These are phyloP conservation scores for Casaregolazyma suthepensis DNA, from an alignment of 1,139 yeast species.

Conservation along the genomic window DNA sequence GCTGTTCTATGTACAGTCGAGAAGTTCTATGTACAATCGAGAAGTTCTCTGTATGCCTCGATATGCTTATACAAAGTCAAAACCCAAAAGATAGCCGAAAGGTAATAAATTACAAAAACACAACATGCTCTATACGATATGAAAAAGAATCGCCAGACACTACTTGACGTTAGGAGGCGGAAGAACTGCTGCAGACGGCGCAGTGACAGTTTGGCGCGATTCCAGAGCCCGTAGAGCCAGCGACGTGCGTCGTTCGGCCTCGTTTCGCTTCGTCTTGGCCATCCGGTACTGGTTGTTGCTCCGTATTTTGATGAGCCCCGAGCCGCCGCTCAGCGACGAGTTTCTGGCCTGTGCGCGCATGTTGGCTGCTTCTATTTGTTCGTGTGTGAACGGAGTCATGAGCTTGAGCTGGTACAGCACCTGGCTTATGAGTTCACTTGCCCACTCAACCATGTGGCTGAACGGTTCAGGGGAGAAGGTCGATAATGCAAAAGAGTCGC, in stretches of 20 bases:
- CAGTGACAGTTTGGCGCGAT: constrained; percentile 32
- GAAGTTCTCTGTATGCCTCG: not conserved
- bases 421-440: constrained; percentile 12
- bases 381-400: constrained; percentile 17
- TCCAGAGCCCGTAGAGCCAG: constrained; percentile 79
- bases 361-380: constrained; percentile 23
- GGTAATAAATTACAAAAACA: not conserved
- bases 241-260: constrained; percentile 85
- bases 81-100: not conserved
- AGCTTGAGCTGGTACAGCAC: constrained; percentile 13
- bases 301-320: not conserved
- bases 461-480: constrained; percentile 65
- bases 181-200: constrained; percentile 18
- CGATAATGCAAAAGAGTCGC: constrained; percentile 76
- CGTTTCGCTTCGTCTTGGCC: constrained; percentile 26
- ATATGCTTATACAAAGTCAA: not conserved
- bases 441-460: constrained; percentile 40
- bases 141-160: not conserved
- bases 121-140: not conserved
- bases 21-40: too few relatives aligned
- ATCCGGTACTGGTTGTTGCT: not conserved
- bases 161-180: constrained; percentile 13
- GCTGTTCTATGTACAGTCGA: too few relatives aligned
- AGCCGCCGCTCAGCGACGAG: constrained; percentile 5
- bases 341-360: constrained; percentile 19